These are phyloP conservation scores for Botrytis hyacinthi DNA, from an alignment of 2,329 filamentous ascomycete species.

Conservation along the genomic window DNA sequence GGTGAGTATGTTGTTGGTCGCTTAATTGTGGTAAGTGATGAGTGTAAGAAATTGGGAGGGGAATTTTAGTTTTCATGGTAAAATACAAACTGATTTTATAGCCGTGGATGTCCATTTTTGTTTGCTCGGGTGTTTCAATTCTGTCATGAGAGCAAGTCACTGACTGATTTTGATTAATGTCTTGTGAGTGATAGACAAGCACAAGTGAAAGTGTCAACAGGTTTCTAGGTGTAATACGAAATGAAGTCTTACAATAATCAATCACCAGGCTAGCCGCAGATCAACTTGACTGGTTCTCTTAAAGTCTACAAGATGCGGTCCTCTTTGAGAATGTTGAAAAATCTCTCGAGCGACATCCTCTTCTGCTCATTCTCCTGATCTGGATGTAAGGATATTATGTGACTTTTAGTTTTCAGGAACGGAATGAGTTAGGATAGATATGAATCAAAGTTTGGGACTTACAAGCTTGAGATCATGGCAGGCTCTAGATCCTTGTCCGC, in stretches of 20 bases:
- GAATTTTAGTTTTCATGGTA: background rate
- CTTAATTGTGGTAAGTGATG: fast-evolving
- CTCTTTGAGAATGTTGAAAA: background rate
- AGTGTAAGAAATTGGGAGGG: background rate
- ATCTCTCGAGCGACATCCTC: no score
- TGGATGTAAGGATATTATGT: no score
- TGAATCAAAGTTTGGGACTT: no score
- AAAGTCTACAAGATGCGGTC: background rate
- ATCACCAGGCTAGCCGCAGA: no score
- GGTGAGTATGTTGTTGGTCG: background rate
- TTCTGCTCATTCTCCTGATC: no score
- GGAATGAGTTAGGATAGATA: no score
- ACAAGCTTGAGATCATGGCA: no score
- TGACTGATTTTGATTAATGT: background rate
- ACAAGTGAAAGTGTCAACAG: background rate
- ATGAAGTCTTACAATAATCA: no score
- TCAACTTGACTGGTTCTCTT: background rate
- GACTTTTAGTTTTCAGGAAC: no score
- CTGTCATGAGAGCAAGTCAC: background rate
- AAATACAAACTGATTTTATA: background rate
- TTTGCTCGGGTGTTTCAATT: background rate
- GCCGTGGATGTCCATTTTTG: background rate
- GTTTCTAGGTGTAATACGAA: no score
- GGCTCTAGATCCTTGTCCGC: no score
- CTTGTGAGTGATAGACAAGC: background rate